Base-by-base conservation (phyloP, 257 asterid genomes). In the Primulina eburnea region DNA sequence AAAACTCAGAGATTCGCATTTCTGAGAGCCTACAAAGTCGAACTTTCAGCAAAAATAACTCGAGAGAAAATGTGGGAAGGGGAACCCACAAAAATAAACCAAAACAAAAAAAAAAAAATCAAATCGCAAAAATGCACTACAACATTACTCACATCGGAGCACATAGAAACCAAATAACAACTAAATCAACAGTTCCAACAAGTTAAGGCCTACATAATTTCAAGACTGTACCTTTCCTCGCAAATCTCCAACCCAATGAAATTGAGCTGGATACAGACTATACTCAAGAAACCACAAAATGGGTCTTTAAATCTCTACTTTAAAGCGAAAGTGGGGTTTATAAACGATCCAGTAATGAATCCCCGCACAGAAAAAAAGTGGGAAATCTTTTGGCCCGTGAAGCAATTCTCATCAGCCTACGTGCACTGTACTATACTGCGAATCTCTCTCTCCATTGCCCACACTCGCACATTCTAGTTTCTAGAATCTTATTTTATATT, bases 161-260 rank as follows among this genome's bases (percentile, higher is more conserved):
- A 57, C 57, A 66, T 29, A 52, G 26, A 65, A 24, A 5, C 18
- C 62, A 57, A 60, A 59, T 18, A 16, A 34, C 29, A 55, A 14
- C 33, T 17, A 63, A 77, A 61, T 0, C 35, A 30, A 63, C 32
- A 58, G 30, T 62, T 29, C 10, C 56, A 18, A 60, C 38, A 75
- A 12, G 67, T 11, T 3, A 8, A 24, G 0, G 12, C 52, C 21
- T 4, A 14, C 58, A 30, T 53, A 28, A 34, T 33, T 65, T 38
- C 20, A 71, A 75, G 75, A 60, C 35, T 33, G 57, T 55, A 75
- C 85, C 81, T 75, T 73, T 65, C 60, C 72, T 70, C 59, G 71
- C 20, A 72, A 70, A 26, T 17, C 38, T 20, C 59, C 52, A 40
- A 57, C 4, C 56, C 56, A 4, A 47, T 47, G 18, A 21, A 62